Evolutionary conservation across 2,329 filamentous ascomycete genomes (phyloP), one percentile per base, ranked within the genome.

Genomic region (Curvularia hawaiiensis): DNA sequence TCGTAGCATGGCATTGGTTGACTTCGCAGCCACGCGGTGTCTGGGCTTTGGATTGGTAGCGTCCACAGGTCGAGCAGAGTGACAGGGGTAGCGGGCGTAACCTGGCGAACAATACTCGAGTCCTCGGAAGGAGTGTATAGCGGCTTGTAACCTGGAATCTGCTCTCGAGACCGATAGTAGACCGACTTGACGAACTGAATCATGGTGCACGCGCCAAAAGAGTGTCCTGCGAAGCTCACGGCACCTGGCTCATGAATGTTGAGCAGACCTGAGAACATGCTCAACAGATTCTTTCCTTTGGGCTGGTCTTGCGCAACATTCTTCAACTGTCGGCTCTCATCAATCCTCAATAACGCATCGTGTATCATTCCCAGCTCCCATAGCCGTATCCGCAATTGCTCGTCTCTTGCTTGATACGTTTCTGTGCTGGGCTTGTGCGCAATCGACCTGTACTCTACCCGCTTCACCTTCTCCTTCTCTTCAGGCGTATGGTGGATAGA

Each of bases 51-150:
- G 28, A 94, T 79, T 0, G 91, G 90, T 62, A 93, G 83, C 59
- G 87, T 88, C 91, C 91, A 96, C 77, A 92, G 87, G 68, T 96
- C 92, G 10, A 96, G 83, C 1, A 96, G 80, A 56, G 91, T 82
- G 1, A 87, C 79, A 0, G 89, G 84, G 9, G 85, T 90, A 41
- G 80, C 78, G 1, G 88, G 82, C 0, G 88, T 92, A 61, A 96
- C 84, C 72, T 94, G 91, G 2, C 75, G 73, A 40, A 82, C 77
- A 24, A 95, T 79, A 0, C 79, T 76, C 0, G 86, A 88, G 45
- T 81, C 77, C 6, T 78, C 70, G 1, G 77, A 75, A 0, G 90
- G 89, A 0, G 74, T 77, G 72, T 88, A 92, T 0, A 94, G 79
- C 0, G 88, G 85, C 26, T 79, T 79, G 50, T 81, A 78, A 60